Evolutionary conservation across 2,329 filamentous ascomycete genomes (phyloP).

Genomic region (Fusarium beomiforme): DNA sequence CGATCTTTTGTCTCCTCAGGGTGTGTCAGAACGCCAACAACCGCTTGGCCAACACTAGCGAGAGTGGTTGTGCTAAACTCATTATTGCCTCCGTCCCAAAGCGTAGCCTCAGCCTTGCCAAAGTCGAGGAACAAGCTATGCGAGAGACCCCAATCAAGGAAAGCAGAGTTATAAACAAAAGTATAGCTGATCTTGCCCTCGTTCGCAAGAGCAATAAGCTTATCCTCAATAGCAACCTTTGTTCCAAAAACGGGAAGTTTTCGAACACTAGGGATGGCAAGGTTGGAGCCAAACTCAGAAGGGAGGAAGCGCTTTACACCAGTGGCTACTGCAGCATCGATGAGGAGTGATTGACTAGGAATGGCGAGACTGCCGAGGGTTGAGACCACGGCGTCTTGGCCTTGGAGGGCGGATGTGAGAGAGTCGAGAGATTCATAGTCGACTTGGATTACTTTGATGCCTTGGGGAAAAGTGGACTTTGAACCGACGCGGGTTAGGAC

Average conservation of each 20-base stretch:
- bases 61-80: conserved; percentile 61
- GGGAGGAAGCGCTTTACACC: conserved; percentile 71
- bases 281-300: conserved; percentile 62
- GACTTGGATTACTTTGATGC: conserved; percentile 46
- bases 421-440: conserved; percentile 57
- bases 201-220: conserved; percentile 53
- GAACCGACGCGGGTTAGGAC: conserved; percentile 55
- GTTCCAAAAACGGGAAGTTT: conserved; percentile 60
- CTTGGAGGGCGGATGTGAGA: conserved; percentile 61
- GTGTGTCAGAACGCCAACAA: conserved; percentile 60
- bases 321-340: conserved; percentile 67
- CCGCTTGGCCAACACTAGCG: conserved; percentile 55
- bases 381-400: conserved; percentile 65
- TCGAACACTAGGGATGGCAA: conserved; percentile 45
- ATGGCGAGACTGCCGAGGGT: conserved; percentile 51
- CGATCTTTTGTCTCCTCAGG: conserved; percentile 64
- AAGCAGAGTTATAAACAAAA: conserved; percentile 61
- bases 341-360: conserved; percentile 52
- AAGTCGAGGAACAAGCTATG: conserved; percentile 56
- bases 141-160: conserved; percentile 67
- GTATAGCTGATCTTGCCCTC: conserved; percentile 63
- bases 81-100: conserved; percentile 62
- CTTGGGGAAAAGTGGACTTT: conserved; percentile 45
- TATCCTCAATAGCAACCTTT: conserved; percentile 58
- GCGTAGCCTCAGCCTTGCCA: conserved; percentile 48